Conservation (phyloP, 2,329 filamentous ascomycete species). For the Neofusicoccum umdonicola region DNA sequence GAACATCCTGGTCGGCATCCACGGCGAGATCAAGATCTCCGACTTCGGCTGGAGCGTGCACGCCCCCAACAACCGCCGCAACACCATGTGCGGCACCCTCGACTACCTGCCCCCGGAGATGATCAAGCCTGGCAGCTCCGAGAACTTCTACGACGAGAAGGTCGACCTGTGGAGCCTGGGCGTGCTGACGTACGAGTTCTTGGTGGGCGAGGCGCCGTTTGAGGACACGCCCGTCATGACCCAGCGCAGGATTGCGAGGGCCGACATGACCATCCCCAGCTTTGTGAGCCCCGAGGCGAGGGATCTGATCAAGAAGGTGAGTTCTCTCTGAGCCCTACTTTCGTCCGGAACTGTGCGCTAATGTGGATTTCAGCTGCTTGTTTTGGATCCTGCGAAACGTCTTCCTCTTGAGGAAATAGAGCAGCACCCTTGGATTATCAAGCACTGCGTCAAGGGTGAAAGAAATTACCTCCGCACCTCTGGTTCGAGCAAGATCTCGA, state of each 20-base stretch:
- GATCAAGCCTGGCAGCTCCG: constrained; percentile 75
- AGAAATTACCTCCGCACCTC: constrained; percentile 32
- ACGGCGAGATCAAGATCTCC: constrained; percentile 97
- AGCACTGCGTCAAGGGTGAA: constrained; percentile 68
- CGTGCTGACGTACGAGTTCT: constrained; percentile 92
- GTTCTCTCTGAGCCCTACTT: constrained; percentile 26
- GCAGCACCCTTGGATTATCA: constrained; percentile 92
- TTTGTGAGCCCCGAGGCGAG: constrained; percentile 88
- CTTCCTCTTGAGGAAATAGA: constrained; percentile 87
- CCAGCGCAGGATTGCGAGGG: constrained; percentile 79
- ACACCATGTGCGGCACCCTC: constrained; percentile 95
- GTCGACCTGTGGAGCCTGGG: constrained; percentile 96
- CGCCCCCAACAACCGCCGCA: constrained; percentile 87
- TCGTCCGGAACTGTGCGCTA: neutral
- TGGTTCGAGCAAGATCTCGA: constrained; percentile 14
- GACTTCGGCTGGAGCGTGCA: constrained; percentile 99
- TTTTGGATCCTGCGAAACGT: constrained; percentile 90
- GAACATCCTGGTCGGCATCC: constrained; percentile 93
- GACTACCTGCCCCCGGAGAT: constrained; percentile 99
- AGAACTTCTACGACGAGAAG: constrained; percentile 92
- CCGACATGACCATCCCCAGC: constrained; percentile 87
- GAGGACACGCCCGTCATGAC: constrained; percentile 96
- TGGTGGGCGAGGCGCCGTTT: constrained; percentile 94
- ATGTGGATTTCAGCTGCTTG: constrained; percentile 54
- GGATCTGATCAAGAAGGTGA: constrained; percentile 87